Evolutionary conservation across 305 asterid species (phyloP), one percentile per base, ranked within the genome.

Genomic region (Vinca major): DNA sequence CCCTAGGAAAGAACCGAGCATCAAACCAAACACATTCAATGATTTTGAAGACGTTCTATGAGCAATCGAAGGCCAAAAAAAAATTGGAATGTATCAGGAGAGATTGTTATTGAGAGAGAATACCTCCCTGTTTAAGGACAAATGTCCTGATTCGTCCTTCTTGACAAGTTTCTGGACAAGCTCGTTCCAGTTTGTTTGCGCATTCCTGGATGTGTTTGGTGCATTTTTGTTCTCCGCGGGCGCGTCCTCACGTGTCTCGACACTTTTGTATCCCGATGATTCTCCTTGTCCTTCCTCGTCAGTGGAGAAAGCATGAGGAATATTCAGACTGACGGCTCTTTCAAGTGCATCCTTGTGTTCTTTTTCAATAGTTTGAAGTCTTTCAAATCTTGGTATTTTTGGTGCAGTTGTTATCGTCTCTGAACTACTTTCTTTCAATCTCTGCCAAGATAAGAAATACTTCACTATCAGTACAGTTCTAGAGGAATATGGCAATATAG

Each of bases 261-360:
- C 71, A 40, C 56, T 66, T 62, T 21, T 73, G 69, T 79, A 77
- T 65, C 65, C 75, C 7, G 80, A 71, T 39, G 83, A 33, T 75
- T 78, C 85, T 62, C 78, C 88, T 75, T 78, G 84, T 62, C 78
- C 88, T 68, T 76, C 89, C n/a, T 74, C 85, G 7, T 63, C 62
- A 3, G 80, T n/a, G 48, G 76, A 54, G 48, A 81, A 86, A 0
- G 98, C 97, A 20, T 90, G 84, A 61, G 98, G 98, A 78, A 92
- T 86, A 33, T 92, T 92, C 81, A 90, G 79, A 67, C 88, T 86
- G 43, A 90, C 86, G 2, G 98, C 98, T 78, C 96, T 87, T 75
- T 93, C 89, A 69, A 93, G 56, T 40, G 98, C 98, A 71, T 87
- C 96, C 75, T 83, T 86, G 88, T 93, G 98, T 83, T 93, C 98